Conservation (phyloP, 257 asterid genomes). For the Salvia splendens region DNA sequence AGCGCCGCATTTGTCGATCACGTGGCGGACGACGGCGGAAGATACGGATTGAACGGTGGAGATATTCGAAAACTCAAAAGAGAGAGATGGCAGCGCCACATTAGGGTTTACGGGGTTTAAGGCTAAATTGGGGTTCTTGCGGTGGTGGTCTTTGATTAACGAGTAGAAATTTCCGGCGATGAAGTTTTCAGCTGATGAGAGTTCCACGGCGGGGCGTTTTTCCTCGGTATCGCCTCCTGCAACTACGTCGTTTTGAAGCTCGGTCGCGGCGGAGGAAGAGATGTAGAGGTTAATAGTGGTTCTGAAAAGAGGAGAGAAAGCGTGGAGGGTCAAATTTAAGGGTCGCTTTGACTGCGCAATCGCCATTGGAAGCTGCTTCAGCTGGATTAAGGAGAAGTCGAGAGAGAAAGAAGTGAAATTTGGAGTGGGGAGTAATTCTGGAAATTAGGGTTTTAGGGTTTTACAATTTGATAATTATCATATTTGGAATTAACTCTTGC, state of each 20-base stretch:
- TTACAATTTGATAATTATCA: neutral
- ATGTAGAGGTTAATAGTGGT: constrained; percentile 28
- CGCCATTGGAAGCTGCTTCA: constrained; percentile 46
- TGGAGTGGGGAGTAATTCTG: neutral
- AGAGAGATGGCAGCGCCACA: constrained; percentile 55
- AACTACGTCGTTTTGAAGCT: constrained; percentile 31
- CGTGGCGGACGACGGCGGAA: constrained; percentile 46
- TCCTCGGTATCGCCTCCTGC: constrained; percentile 32
- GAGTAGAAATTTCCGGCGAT: constrained; percentile 54
- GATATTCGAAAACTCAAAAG: constrained; percentile 56
- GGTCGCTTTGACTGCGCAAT: constrained; percentile 30
- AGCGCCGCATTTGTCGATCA: constrained; percentile 68
- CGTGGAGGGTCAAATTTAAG: constrained; percentile 12
- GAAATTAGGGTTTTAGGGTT: neutral
- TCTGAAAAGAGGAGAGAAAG: constrained; percentile 31
- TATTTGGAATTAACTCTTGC: too few species aligned
- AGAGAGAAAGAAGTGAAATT: neutral
- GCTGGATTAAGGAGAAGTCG: constrained; percentile 12
- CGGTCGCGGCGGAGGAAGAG: constrained; percentile 33
- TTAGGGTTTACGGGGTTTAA: constrained; percentile 53
- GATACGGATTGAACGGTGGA: constrained; percentile 41
- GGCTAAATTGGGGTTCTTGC: constrained; percentile 61
- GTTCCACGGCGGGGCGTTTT: constrained; percentile 28
- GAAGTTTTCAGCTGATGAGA: constrained; percentile 47
- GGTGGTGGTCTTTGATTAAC: constrained; percentile 69